phyloP scores from a whole-genome alignment of 768 basidiomycete genomes.

The Leccinum broughii region DNA sequence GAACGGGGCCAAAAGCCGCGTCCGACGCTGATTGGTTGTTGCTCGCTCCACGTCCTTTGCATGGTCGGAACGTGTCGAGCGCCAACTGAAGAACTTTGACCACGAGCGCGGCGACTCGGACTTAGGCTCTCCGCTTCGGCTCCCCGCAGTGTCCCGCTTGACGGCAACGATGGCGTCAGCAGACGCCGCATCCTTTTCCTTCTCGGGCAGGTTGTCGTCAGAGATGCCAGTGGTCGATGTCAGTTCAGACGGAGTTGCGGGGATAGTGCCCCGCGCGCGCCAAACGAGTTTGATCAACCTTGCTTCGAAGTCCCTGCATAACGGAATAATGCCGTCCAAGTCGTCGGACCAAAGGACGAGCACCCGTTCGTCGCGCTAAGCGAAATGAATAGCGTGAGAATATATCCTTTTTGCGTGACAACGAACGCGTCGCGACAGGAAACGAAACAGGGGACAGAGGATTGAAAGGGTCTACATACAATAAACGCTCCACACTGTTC shows the following conservation, averaged over 20 bases:
- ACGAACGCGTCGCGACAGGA: background rate
- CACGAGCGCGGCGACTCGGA: background rate
- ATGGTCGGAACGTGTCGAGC: constrained; percentile 43
- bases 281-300: constrained; percentile 83
- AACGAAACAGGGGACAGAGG: background rate
- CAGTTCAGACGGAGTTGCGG: constrained; percentile 36
- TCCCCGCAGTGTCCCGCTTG: constrained; percentile 1
- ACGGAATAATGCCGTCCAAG: constrained; percentile 74
- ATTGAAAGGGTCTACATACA: constrained; percentile 40
- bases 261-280: constrained; percentile 45
- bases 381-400: constrained; percentile 5
- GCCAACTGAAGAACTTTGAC: constrained; percentile 41
- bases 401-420: background rate
- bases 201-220: constrained; percentile 56
- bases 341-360: constrained; percentile 85
- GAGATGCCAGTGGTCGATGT: constrained; percentile 52
- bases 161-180: constrained; percentile 10
- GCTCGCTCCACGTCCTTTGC: constrained; percentile 55
- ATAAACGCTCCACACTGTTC: constrained; percentile 91
- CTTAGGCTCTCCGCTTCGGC: background rate
- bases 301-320: constrained; percentile 71
- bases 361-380: constrained; percentile 78
- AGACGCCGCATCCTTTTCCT: constrained; percentile 31
- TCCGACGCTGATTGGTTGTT: constrained; percentile 41
- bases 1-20: constrained; percentile 67